A percentile compares a stretch with the other conserved stretches of the same genome.
These are phyloP conservation scores for Stachybotrys echinatus DNA, from an alignment of 2,329 filamentous ascomycete species.

Conservation along the genomic window DNA sequence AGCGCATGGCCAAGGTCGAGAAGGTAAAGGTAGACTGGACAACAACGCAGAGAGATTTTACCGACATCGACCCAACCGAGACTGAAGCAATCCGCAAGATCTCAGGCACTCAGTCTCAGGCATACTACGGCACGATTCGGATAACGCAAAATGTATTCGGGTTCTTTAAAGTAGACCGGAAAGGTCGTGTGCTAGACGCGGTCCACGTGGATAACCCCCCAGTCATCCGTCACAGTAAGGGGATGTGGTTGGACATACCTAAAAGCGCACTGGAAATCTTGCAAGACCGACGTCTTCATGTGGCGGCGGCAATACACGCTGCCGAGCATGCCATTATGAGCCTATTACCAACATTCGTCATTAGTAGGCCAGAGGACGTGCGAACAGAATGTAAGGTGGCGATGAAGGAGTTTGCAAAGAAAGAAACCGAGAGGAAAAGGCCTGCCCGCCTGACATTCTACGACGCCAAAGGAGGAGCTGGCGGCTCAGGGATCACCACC, in stretches of 20 bases:
- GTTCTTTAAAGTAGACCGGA: conserved; percentile 94
- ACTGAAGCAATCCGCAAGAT: conserved; percentile 82
- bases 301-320: conserved; percentile 87
- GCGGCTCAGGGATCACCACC: conserved; percentile 78
- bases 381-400: conserved; percentile 90
- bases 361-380: conserved; percentile 85
- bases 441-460: conserved; percentile 91
- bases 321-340: conserved; percentile 88
- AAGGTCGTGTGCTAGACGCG: conserved; percentile 80
- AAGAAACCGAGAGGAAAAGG: conserved; percentile 67
- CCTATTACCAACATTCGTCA: conserved; percentile 84
- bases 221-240: conserved; percentile 77
- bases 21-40: conserved; percentile 92
- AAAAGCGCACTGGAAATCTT: conserved; percentile 74
- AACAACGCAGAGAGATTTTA: conserved; percentile 87
- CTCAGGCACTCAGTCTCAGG: conserved; percentile 54
- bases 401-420: conserved; percentile 77
- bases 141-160: conserved; percentile 89
- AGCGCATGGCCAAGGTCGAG: conserved; percentile 80
- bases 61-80: conserved; percentile 88
- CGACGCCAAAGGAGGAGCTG: conserved; percentile 83
- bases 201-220: conserved; percentile 91
- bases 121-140: conserved; percentile 81
- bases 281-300: conserved; percentile 64
- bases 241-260: conserved; percentile 94